phyloP scores from a whole-genome alignment of 2,329 filamentous ascomycete genomes.

The Aspergillus pseudonomiae region DNA sequence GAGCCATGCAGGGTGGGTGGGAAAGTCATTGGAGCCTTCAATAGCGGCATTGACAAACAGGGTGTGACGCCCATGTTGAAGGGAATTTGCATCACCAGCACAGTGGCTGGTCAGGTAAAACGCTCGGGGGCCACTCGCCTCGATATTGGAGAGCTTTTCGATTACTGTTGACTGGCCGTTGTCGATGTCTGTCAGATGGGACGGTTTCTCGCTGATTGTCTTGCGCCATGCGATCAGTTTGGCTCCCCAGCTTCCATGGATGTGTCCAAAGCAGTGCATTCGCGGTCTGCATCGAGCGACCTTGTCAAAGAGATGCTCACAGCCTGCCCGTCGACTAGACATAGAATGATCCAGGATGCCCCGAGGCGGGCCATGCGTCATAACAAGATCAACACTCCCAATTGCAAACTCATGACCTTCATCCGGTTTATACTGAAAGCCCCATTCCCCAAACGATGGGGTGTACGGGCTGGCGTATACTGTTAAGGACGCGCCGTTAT shows the following conservation, averaged over 20 bases:
- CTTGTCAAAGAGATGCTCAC: conserved; percentile 34
- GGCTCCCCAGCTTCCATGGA: conserved; percentile 59
- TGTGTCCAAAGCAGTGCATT: conserved; percentile 47
- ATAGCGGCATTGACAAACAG: conserved; percentile 65
- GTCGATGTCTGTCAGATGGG: conserved; percentile 53
- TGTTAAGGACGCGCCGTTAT: conserved; percentile 53
- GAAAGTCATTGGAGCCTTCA: conserved; percentile 37
- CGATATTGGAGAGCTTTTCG: conserved; percentile 22
- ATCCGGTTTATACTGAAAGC: conserved; percentile 52
- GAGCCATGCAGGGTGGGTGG: conserved; percentile 56
- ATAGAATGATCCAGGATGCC: conserved; percentile 54
- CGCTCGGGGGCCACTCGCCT: conserved; percentile 10
- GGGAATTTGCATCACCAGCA: conserved; percentile 29
- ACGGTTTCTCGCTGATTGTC: conserved; percentile 34
- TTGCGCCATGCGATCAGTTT: conserved; percentile 57
- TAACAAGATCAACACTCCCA: conserved; percentile 48
- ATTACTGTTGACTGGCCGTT: conserved; percentile 43
- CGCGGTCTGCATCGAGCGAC: conserved; percentile 35
- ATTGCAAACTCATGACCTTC: conserved; percentile 44
- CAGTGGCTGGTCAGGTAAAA: conserved; percentile 47
- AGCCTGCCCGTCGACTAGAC: conserved; percentile 34
- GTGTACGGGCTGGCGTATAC: conserved; percentile 61
- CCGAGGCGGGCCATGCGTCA: conserved; percentile 60
- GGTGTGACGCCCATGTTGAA: conserved; percentile 52
- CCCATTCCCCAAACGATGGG: conserved; percentile 51